Conservation (phyloP, 805 yeast species). For the Torulaspora indica region DNA sequence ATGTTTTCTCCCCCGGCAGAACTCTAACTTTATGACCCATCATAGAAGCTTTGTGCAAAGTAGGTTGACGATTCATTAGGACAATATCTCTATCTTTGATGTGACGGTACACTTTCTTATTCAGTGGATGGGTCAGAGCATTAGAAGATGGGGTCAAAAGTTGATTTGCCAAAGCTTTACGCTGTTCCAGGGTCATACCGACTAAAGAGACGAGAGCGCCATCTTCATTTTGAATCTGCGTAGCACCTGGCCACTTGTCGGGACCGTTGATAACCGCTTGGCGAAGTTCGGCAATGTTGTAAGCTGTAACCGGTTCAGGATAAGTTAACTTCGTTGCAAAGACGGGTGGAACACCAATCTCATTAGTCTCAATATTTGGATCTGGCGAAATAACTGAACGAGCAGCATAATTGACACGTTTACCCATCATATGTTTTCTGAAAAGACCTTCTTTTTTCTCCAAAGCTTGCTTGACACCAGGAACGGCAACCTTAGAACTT, state of each 20-base stretch:
- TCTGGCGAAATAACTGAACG: slow-evolving; percentile 99
- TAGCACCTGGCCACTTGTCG: slow-evolving; percentile 98
- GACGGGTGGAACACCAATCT: slow-evolving; percentile 98
- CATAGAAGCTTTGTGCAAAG: slow-evolving; percentile 98
- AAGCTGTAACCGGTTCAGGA: slow-evolving; percentile 95
- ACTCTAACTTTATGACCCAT: slow-evolving; percentile 99
- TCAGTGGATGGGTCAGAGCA: slow-evolving; percentile 56
- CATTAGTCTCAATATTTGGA: slow-evolving; percentile 95
- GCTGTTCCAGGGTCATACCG: slow-evolving; percentile 88
- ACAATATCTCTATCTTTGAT: slow-evolving; percentile 93
- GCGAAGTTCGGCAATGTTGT: slow-evolving; percentile 84
- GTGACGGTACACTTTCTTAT: slow-evolving; percentile 93
- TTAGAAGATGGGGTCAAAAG: slow-evolving; percentile 75
- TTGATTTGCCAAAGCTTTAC: slow-evolving; percentile 93
- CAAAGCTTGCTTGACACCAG: slow-evolving; percentile 95
- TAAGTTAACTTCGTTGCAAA: slow-evolving; percentile 93
- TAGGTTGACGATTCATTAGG: slow-evolving; percentile 98
- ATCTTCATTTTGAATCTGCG: slow-evolving; percentile 92
- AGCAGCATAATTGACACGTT: slow-evolving; percentile 98
- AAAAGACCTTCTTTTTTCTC: slow-evolving; percentile 98
- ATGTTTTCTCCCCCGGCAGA: slow-evolving; percentile 93
- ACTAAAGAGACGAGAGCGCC: slow-evolving; percentile 76
- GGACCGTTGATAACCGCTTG: slow-evolving; percentile 98
- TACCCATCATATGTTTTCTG: slow-evolving; percentile 99
- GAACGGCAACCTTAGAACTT: slow-evolving; percentile 63